Percentiles rank a stretch among this genome's conserved stretches.
phyloP scores from a whole-genome alignment of 306 rosid species.

The Luffa aegyptiaca region DNA sequence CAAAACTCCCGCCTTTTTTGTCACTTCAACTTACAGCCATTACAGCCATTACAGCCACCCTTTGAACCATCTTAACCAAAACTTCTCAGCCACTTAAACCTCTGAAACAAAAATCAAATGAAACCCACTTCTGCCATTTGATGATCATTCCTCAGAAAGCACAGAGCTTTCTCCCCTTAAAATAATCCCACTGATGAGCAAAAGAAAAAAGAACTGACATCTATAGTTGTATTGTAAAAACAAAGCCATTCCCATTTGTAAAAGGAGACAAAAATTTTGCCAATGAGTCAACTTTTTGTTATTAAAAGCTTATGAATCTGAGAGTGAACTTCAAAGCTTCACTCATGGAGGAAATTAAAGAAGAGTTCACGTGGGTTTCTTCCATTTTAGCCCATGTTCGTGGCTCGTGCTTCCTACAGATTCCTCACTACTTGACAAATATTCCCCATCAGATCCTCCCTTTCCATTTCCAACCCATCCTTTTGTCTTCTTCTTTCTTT shows the following conservation, averaged over 20 bases:
- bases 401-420: background rate
- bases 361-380: slow-evolving; percentile 19
- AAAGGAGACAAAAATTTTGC: background rate
- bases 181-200: background rate
- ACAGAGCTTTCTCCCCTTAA: background rate
- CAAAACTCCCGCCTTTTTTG: slow-evolving; percentile 21
- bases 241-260: background rate
- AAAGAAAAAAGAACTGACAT: background rate
- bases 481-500: background rate
- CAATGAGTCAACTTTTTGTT: background rate
- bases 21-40: slow-evolving; percentile 11
- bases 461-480: slow-evolving; percentile 5
- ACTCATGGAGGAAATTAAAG: background rate
- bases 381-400: slow-evolving; percentile 27
- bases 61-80: slow-evolving; percentile 18
- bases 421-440: slow-evolving; percentile 28
- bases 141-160: background rate
- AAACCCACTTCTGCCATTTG: too few species aligned
- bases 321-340: background rate
- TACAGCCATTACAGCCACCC: slow-evolving; percentile 15
- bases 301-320: background rate
- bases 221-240: background rate
- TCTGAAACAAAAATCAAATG: background rate
- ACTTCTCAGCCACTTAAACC: background rate
- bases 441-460: slow-evolving; percentile 24